Base-by-base conservation (phyloP, 495 filamentous ascomycete genomes). In the Penicillium chermesinum region DNA sequence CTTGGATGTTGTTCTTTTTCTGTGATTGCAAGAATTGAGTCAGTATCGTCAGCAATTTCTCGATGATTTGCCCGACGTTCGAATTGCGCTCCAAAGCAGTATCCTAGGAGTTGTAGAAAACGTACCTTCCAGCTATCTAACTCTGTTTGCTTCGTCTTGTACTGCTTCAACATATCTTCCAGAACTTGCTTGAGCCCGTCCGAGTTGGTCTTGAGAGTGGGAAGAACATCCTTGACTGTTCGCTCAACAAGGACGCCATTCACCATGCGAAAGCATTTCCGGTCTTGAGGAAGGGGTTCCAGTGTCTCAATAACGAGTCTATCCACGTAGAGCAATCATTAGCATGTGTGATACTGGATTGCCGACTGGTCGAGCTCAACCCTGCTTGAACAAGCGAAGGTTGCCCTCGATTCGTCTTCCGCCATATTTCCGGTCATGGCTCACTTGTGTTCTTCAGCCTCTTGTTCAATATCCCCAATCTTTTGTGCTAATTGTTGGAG, bases 1-100 rank as follows among this genome's bases (percentile, higher is more conserved):
- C 88, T 67, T 96, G 91, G 46, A 98, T 81, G 61, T 96, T 96
- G 72, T 98, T 95, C 83, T 96, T 96, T 66, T 96, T 96, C 93
- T 97, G 63, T 60, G 60, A 21, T 18, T 20, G 34, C 43, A 55
- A 37, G 18, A 13, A 41, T 10, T 37, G 5, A 10, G 33, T 50
- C 39, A 50, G 40, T 17, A 38, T 8, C 25, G 32, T 18, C 7
- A 22, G n/a, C 12, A 22, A 16, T 30, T 25, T 30, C 5, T 4
- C 5, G 25, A 10, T 5, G 4, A 30, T 30, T n/a, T n/a, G n/a
- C n/a, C n/a, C n/a, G n/a, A n/a, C n/a, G n/a, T n/a, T n/a, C n/a
- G n/a, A n/a, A n/a, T n/a, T n/a, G n/a, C n/a, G 25, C 25, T 30
- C 25, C 25, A 27, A 21, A 30, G 33, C n/a, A n/a, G n/a, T n/a